Conservation (phyloP, 139 green algal genomes). For the Tetratostichococcus sp. region DNA sequence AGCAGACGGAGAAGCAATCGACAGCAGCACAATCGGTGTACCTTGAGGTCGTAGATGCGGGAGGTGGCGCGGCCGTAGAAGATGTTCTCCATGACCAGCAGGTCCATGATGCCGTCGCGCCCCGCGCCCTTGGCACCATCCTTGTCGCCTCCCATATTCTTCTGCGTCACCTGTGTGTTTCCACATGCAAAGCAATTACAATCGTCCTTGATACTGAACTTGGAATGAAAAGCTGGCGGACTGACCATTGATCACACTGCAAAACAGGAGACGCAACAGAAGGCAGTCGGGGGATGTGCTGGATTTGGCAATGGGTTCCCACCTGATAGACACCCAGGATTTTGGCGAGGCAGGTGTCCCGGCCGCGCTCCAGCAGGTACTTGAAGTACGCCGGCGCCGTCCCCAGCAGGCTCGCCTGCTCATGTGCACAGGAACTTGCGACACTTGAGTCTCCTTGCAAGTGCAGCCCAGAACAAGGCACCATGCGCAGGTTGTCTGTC, state of each 20-base stretch:
- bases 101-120: constrained; percentile 64
- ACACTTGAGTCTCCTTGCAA: too few species aligned
- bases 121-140: constrained; percentile 7
- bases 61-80: constrained; percentile 74
- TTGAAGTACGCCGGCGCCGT: constrained; percentile 7
- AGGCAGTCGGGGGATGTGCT: too few species aligned
- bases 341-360: constrained; percentile 83
- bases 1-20: too few species aligned
- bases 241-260: too few species aligned
- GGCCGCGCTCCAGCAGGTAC: constrained; percentile 54
- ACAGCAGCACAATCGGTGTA: too few species aligned
- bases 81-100: constrained; percentile 94
- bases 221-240: too few species aligned
- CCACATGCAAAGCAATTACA: too few species aligned
- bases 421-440: constrained; percentile 15
- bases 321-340: constrained; percentile 89
- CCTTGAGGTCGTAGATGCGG: constrained; percentile 94
- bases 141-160: constrained; percentile 8
- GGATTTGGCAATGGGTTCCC: too few species aligned
- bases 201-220: too few species aligned
- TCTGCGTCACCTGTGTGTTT: constrained; percentile 15
- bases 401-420: constrained; percentile 6
- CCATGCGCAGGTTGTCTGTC: too few species aligned
- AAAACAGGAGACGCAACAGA: too few species aligned
- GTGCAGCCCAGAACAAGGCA: too few species aligned